Base-by-base conservation (phyloP, 2,329 filamentous ascomycete genomes). In the Cryphonectria naterciae region DNA sequence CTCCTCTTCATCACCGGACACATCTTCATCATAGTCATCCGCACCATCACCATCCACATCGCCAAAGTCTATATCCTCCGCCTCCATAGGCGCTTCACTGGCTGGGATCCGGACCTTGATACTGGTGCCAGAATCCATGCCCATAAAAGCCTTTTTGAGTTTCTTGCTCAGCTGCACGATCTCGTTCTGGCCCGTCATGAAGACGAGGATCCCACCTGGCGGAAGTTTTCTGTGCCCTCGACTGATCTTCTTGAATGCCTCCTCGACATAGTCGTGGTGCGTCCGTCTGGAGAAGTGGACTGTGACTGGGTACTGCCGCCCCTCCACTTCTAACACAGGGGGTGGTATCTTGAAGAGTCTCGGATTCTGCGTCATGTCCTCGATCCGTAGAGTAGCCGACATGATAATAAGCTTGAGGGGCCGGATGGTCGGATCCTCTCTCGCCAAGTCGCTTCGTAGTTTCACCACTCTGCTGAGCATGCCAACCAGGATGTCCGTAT, bases 401-500 rank as follows among this genome's bases (percentile, higher is more conserved):
- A 99, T 99, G 81, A 99, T 97, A 72, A 99, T 89, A 11, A 99
- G 86, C 81, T 98, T 99, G 67, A 99, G 82, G 0, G 95, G 94
- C 74, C 90, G 91, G 39, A 92, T 83, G 1, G 88, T 87, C 0
- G 91, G 83, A 72, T 96, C 88, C 79, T 96, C 92, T 72, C 87
- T 83, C 10, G 89, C 88, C 82, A 98, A 87, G 54, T 93, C 89
- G 68, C 91, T 88, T 71, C 96, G 89, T 68, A 98, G 83, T 75
- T 94, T 93, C 64, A 98, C 93, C 46, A 98, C 94, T 77, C 95
- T 90, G 77, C 95, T 98, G 22, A 98, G 89, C 90, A 99, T 97
- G 66, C 96, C 96, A 75, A 99, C 95, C n/a, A 99, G 83, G 56
- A 99, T 97, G 79, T 99, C 97, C 0, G 97, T 99, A 78, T 99